Base-by-base conservation (phyloP, 495 filamentous ascomycete species). In the Mytilinidion resinicola region DNA sequence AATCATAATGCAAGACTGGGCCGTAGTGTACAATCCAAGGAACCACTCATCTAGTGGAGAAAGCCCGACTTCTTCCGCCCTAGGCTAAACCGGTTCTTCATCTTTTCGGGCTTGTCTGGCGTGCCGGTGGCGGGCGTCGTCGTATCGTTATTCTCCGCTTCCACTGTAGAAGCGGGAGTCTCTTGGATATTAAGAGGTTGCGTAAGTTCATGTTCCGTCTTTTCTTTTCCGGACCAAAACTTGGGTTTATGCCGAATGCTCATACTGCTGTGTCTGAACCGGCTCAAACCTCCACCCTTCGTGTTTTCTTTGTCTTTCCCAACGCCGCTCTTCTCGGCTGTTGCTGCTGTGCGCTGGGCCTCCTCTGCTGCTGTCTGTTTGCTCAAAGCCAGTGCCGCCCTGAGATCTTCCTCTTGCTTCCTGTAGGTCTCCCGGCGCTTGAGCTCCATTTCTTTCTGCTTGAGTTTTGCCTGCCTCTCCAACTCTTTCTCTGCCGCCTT, bases 381-480 rank as follows among this genome's bases (percentile, higher is more conserved):
- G 70, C 81, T 85, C 9, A 77, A 75, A 57, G 82, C 80, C 12
- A 85, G 71, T 0, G 81, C 83, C 41, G 73, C 76, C 68, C 79
- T 80, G 4, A 81, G 54, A 7, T 87, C 82, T 19, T 81, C 81
- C 19, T 81, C 79, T 63, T 85, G 80, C 46, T 77, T 78, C 57
- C 75, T 76, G 51, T 77, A 71, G 33, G 72, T 71, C 43, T 83
- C 79, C 61, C 72, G 74, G 19, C 77, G 58, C 54, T 72, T 69
- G 56, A 61, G 72, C 21, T 88, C 83, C 10, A 79, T 65, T 34
- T 88, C 87, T 61, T 84, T 86, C 55, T 82, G 77, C 39, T 82
- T 82, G 59, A 82, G 81, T 62, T 86, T 81, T 1, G 82, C 80
- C 4, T 76, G 78, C 65, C 84, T 89, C 54, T 82, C 78, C 54